Evolutionary conservation across 331 rosid genomes (phyloP).

Genomic region (Spiraea crenata): DNA sequence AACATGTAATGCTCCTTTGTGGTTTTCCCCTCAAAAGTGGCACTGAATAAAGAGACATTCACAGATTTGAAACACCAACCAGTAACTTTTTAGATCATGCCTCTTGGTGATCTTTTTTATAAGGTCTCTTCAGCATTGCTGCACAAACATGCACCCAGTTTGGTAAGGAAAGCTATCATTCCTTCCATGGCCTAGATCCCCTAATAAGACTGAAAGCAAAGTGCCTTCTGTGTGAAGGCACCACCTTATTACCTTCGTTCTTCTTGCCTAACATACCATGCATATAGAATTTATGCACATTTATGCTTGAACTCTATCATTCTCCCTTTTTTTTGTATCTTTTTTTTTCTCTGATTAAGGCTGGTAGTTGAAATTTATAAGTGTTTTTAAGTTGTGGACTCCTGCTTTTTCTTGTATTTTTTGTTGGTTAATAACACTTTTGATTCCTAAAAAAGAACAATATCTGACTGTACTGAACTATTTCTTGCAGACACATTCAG

Average conservation of each 20-base stretch:
- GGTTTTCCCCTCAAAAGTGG: no score
- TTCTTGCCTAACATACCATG: background rate
- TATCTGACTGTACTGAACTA: slow-evolving; percentile 4
- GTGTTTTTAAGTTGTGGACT: no score
- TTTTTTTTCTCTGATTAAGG: no score
- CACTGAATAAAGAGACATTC: background rate
- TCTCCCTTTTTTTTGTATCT: no score
- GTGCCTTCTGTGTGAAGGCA: background rate
- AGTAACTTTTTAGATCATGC: background rate
- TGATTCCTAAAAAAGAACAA: no score
- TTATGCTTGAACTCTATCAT: no score
- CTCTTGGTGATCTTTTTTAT: no score
- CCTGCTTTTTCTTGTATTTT: no score
- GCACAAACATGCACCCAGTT: background rate
- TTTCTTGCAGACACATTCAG: slow-evolving; percentile 52
- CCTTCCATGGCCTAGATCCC: background rate
- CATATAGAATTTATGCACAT: background rate
- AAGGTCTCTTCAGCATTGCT: background rate
- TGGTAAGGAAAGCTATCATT: background rate
- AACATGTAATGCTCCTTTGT: no score
- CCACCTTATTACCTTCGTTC: background rate
- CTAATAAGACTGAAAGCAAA: background rate
- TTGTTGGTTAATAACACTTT: no score
- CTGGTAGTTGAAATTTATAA: no score
- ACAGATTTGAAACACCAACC: background rate